Conservation (phyloP, 345 rosid species). For the Eucalyptus pumila region DNA sequence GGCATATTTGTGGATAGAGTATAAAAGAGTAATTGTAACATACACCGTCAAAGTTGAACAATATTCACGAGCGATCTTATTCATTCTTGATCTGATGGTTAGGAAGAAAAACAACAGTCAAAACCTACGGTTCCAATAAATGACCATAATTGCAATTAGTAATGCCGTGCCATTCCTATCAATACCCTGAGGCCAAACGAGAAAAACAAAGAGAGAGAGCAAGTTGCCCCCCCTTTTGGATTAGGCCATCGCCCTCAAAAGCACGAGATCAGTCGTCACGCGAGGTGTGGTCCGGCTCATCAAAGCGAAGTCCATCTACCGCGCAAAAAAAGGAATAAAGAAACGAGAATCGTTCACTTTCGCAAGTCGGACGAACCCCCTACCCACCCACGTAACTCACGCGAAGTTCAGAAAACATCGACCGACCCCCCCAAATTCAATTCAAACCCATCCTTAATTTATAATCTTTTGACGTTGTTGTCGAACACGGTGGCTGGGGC, state of each 20-base stretch:
- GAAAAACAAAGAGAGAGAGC: background rate
- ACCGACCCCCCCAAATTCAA: background rate
- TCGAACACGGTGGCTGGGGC: background rate
- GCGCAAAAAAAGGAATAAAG: background rate
- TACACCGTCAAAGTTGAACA: fast-evolving
- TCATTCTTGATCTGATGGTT: background rate
- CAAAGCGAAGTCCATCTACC: background rate
- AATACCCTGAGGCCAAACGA: background rate
- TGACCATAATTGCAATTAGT: background rate
- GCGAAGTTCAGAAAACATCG: background rate
- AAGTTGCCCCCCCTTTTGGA: background rate
- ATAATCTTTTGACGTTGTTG: background rate
- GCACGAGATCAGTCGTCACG: background rate
- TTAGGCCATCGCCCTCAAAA: background rate
- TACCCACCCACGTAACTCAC: background rate
- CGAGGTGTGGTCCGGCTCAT: background rate
- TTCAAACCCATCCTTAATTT: background rate
- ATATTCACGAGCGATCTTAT: background rate
- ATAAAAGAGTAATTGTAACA: background rate
- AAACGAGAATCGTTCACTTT: background rate
- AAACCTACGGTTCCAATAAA: background rate
- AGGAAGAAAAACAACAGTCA: background rate
- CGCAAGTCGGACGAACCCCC: background rate
- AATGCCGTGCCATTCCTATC: background rate
- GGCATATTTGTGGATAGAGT: background rate